phyloP scores from a whole-genome alignment of 495 filamentous ascomycete genomes.

The Rhypophila decipiens region DNA sequence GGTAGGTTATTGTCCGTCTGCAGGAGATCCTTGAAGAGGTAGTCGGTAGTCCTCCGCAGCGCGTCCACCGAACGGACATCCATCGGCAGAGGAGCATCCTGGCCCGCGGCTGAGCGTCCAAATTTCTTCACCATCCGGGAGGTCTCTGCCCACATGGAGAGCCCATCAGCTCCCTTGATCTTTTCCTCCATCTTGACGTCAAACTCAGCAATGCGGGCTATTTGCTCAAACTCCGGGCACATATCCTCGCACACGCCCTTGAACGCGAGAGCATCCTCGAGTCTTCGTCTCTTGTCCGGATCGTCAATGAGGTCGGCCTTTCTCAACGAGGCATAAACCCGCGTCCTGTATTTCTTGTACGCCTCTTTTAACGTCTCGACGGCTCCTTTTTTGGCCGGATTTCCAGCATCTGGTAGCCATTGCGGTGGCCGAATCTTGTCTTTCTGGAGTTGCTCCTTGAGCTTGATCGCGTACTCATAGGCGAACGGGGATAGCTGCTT shows the following conservation, averaged over 20 bases:
- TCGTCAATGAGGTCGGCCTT: slow-evolving; percentile 75
- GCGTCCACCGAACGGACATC: slow-evolving; percentile 79
- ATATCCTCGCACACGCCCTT: slow-evolving; percentile 86
- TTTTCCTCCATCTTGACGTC: slow-evolving; percentile 52
- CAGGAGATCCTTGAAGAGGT: slow-evolving; percentile 72
- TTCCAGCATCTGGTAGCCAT: slow-evolving; percentile 37
- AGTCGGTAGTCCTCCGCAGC: slow-evolving; percentile 70
- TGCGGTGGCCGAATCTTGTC: slow-evolving; percentile 38
- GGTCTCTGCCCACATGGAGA: slow-evolving; percentile 29
- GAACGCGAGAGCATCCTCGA: slow-evolving; percentile 80
- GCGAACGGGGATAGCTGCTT: slow-evolving; percentile 25
- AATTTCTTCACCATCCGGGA: slow-evolving; percentile 71
- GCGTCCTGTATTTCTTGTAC: slow-evolving; percentile 60
- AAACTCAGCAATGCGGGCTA: slow-evolving; percentile 65
- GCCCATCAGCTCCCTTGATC: slow-evolving; percentile 22
- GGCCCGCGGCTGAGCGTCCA: slow-evolving; percentile 82
- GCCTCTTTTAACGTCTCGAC: slow-evolving; percentile 39
- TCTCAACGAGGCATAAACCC: slow-evolving; percentile 63
- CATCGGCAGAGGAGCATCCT: slow-evolving; percentile 83
- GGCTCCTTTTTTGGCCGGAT: slow-evolving; percentile 31
- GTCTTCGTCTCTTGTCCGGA: slow-evolving; percentile 71
- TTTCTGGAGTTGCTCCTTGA: slow-evolving; percentile 34
- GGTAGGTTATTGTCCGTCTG: slow-evolving; percentile 56
- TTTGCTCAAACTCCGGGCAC: slow-evolving; percentile 87
- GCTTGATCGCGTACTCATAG: slow-evolving; percentile 32